Conservation (phyloP, 208 protist species). For the Leishmania guyanensis region DNA sequence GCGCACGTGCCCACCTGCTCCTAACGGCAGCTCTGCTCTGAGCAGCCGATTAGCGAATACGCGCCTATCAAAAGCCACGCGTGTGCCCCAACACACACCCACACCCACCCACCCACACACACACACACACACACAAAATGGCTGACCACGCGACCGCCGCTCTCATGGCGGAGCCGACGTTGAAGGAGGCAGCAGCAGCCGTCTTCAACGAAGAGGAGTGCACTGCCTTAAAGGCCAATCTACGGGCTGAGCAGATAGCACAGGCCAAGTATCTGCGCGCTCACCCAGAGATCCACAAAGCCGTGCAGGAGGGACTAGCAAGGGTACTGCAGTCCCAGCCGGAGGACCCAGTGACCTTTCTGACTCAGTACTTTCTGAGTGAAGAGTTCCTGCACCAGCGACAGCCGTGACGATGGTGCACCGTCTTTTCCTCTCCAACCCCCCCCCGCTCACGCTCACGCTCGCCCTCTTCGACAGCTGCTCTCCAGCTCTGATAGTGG, state of each 20-base stretch:
- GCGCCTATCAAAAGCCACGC: background rate
- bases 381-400: constrained; percentile 25
- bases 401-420: constrained; percentile 1
- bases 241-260: constrained; percentile 66
- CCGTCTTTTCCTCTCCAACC: background rate
- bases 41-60: background rate
- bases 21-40: background rate
- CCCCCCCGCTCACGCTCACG: background rate
- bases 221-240: constrained; percentile 47
- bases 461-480: background rate
- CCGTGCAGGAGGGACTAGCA: constrained; percentile 57
- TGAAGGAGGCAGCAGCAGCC: constrained; percentile 56
- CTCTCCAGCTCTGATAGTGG: background rate
- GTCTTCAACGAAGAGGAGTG: constrained; percentile 75
- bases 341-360: constrained; percentile 58
- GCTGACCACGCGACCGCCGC: background rate
- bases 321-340: constrained; percentile 59
- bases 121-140: background rate
- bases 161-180: constrained; percentile 42
- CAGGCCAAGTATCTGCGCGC: constrained; percentile 83
- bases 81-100: background rate
- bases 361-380: constrained; percentile 51
- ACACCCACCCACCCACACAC: background rate
- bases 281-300: constrained; percentile 75
- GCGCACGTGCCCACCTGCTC: background rate